These are phyloP conservation scores for Paxillus ammoniavirescens DNA, from an alignment of 768 basidiomycete species.

Conservation along the genomic window DNA sequence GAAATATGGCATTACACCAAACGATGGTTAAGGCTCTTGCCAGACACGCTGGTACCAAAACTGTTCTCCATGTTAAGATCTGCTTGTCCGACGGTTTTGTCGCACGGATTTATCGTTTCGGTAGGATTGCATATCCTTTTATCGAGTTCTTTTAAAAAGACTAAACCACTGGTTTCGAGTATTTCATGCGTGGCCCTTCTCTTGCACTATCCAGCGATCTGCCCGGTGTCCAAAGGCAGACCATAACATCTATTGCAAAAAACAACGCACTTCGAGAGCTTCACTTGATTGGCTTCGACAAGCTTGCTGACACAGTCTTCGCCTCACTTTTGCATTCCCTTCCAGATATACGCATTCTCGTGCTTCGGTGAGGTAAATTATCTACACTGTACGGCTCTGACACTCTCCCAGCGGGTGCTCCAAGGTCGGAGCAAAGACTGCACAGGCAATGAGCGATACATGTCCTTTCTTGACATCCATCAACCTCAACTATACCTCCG, in stretches of 20 bases:
- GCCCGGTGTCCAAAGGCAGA: slow-evolving; percentile 51
- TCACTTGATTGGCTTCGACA: slow-evolving; percentile 49
- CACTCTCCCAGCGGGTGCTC: slow-evolving; percentile 50
- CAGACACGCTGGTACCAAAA: slow-evolving; percentile 49
- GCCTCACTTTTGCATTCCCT: slow-evolving; percentile 48
- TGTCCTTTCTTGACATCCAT: slow-evolving; percentile 39
- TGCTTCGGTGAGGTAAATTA: slow-evolving; percentile 47
- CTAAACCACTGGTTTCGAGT: slow-evolving; percentile 32
- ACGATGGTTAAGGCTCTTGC: slow-evolving; percentile 44
- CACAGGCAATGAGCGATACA: slow-evolving; percentile 38
- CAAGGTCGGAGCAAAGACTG: slow-evolving; percentile 51
- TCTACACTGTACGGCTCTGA: slow-evolving; percentile 12
- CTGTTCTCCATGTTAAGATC: slow-evolving; percentile 51
- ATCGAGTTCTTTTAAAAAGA: neutral
- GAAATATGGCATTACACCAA: slow-evolving; percentile 40
- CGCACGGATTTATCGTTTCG: slow-evolving; percentile 53
- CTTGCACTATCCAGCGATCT: slow-evolving; percentile 47
- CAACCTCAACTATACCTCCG: slow-evolving; percentile 63
- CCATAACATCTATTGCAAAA: slow-evolving; percentile 43
- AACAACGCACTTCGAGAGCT: slow-evolving; percentile 41
- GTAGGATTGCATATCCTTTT: slow-evolving; percentile 32
- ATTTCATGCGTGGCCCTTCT: slow-evolving; percentile 56
- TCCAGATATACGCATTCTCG: slow-evolving; percentile 43
- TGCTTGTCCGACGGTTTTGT: slow-evolving; percentile 50
- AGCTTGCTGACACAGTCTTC: slow-evolving; percentile 51